Base-by-base conservation (phyloP, 345 rosid genomes). In the Theobroma cacao region DNA sequence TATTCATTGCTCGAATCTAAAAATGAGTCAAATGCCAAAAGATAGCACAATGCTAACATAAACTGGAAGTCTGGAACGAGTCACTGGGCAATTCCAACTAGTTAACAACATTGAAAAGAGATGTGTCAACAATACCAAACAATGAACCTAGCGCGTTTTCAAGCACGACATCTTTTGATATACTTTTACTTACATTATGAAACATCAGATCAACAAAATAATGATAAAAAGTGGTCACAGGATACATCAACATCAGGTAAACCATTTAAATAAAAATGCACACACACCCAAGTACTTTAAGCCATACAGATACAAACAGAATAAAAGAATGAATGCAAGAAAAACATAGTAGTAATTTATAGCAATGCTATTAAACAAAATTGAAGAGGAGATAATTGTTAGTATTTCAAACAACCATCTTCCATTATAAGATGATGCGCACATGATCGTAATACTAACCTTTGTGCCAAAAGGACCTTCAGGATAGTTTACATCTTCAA, bases 401-500 rank as follows among this genome's bases (percentile, higher is more conserved):
- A 78, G 6, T 17, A 30, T 10, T 43, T 11, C 63, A 47, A 53
- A 33, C 3, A 41, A n/a, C 58, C 43, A 20, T 62, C 70, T 71
- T 9, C 5, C 72, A 13, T 3, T 10, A 11, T 17, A 69, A 28
- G 43, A 71, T 31, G 43, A 50, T 20, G 18, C 26, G 11, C 28
- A 2, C 38, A 28, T 1, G 75, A 12, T 30, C 17, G 17, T 18
- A 30, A 65, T 40, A 82, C 94, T 43, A 71, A 94, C 99, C 95
- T 94, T 94, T 3, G 97, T 94, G 77, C 99, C 98, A 75, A 94
- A 96, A 64, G 98, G 98, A 82, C 99, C 95, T 10, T 56, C 86
- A 2, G 98, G 98, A 77, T 68, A 55, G 87, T 96, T 72, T 31
- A 90, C 89, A 38, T 94, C 80, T 67, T 77, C 97, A 64, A 91